Conservation (phyloP, 2,329 filamentous ascomycete species). For the Venturia carpophila region DNA sequence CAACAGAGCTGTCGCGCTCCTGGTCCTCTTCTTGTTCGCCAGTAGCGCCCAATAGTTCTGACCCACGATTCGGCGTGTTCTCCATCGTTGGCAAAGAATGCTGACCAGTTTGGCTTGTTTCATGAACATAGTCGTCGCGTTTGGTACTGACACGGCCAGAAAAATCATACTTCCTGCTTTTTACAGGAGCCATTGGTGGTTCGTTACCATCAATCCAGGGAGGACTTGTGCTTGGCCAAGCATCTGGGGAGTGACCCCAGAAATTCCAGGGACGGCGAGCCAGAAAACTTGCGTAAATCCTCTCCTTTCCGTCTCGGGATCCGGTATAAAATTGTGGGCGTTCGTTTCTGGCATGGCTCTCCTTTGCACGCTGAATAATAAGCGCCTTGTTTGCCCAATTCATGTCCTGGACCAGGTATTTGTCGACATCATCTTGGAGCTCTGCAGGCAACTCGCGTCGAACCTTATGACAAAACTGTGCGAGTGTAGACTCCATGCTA, state of each 20-base stretch:
- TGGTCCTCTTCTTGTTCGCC: not conserved
- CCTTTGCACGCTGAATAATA: not conserved
- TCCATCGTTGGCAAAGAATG: not conserved
- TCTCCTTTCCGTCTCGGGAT: not conserved
- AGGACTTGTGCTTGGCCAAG: not conserved
- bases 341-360: not conserved
- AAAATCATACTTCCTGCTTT: not conserved
- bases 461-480: not conserved
- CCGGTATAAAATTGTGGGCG: not conserved
- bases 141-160: not conserved
- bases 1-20: not conserved
- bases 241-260: not conserved
- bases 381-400: not conserved
- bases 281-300: not conserved
- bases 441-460: not conserved
- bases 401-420: not conserved
- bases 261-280: not conserved
- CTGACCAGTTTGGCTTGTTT: not conserved
- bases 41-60: not conserved
- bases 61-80: not conserved
- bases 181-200: not conserved
- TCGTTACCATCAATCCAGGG: not conserved
- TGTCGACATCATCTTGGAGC: not conserved
- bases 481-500: not conserved
- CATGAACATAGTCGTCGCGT: not conserved